A percentile compares a stretch with the other conserved stretches of the same genome.
These are phyloP conservation scores for Saraca asoca DNA, from an alignment of 331 rosid genomes.

Conservation along the genomic window DNA sequence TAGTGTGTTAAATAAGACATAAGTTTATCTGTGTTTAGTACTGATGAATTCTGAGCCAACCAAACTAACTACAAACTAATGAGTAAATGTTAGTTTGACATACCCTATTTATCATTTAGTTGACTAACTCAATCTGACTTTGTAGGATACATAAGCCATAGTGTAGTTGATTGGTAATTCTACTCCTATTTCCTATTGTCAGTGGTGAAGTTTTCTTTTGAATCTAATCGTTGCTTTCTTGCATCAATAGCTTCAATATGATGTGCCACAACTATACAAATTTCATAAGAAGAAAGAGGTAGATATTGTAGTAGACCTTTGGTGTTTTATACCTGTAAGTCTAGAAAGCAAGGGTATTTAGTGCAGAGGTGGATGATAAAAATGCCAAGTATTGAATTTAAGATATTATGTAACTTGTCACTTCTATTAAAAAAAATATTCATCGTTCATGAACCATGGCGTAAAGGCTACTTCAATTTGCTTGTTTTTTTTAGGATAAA, in stretches of 20 bases:
- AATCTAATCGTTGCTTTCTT: conserved; percentile 10
- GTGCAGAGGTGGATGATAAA: conserved; percentile 26
- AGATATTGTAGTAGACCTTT: conserved; percentile 83
- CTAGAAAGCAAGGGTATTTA: conserved; percentile 34
- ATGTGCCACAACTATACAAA: conserved; percentile 74
- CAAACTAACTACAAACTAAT: neutral
- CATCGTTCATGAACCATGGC: too few species aligned
- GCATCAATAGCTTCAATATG: conserved; percentile 70
- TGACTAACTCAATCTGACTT: neutral
- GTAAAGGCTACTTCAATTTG: too few species aligned
- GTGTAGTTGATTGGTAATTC: neutral
- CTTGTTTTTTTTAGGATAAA: too few species aligned
- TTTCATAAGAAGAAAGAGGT: conserved; percentile 90
- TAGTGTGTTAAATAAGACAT: neutral
- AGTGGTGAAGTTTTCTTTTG: neutral
- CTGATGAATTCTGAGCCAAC: neutral
- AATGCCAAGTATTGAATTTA: too few species aligned
- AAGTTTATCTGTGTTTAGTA: neutral
- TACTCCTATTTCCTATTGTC: neutral
- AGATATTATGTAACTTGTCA: too few species aligned
- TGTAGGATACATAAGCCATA: neutral
- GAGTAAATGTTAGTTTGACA: neutral
- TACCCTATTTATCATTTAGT: neutral
- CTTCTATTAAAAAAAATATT: too few species aligned
- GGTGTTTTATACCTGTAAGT: conserved; percentile 80